Conservation (phyloP, 768 basidiomycete species). For the Podaxis carcinomalis region DNA sequence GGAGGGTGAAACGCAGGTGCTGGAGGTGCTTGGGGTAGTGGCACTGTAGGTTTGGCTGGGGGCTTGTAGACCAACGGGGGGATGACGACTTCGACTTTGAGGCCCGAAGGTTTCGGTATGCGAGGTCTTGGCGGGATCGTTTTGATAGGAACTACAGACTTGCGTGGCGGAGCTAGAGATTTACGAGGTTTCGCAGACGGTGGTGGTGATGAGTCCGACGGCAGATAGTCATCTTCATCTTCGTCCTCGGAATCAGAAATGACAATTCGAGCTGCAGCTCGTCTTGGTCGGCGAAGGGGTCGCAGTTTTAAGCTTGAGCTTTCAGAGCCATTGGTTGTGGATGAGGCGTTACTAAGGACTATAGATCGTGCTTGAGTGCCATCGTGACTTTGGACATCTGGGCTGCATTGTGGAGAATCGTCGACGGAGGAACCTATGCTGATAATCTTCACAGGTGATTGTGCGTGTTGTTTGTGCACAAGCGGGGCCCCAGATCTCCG, state of each 20-base stretch:
- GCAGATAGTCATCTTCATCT: not conserved
- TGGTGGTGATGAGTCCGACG: constrained; percentile 15
- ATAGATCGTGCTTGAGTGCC: not conserved
- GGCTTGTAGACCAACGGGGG: constrained; percentile 32
- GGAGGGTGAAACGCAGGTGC: constrained; percentile 15
- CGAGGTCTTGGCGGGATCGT: not conserved
- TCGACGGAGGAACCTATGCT: constrained; percentile 6
- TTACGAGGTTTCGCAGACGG: constrained; percentile 10
- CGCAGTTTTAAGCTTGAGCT: constrained; percentile 17
- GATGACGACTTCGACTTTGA: constrained; percentile 37
- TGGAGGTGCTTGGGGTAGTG: constrained; percentile 8
- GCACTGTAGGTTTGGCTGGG: constrained; percentile 1
- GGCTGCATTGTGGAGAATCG: not conserved
- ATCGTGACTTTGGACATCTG: not conserved
- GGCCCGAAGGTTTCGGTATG: constrained; percentile 11
- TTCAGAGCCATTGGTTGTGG: constrained; percentile 19
- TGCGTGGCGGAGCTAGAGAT: not conserved
- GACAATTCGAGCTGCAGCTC: constrained; percentile 23
- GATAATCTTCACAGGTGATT: not conserved
- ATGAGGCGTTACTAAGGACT: not conserved
- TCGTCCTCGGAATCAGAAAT: constrained; percentile 44
- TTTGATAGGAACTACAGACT: not conserved
- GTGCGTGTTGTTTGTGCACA: not conserved
- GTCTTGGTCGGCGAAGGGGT: constrained; percentile 23
- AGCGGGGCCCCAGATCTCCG: not conserved